Percentiles rank a stretch among this genome's conserved stretches.
These are phyloP conservation scores for Heliamphora pulchella DNA, from an alignment of 179 eudicot species.

Conservation along the genomic window DNA sequence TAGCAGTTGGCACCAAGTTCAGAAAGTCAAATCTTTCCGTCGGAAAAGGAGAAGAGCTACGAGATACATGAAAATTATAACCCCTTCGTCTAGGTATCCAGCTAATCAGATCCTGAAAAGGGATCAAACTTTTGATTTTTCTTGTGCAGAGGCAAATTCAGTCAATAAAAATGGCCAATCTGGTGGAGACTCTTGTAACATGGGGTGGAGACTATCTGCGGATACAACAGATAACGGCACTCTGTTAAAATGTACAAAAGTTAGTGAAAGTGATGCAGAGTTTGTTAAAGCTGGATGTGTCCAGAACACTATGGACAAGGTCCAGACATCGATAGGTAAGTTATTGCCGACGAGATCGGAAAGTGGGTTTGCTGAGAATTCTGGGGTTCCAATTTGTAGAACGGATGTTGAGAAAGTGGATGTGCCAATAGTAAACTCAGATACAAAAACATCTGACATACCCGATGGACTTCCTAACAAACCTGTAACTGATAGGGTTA, in stretches of 20 bases:
- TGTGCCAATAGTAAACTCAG: conserved; percentile 16
- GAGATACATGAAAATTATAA: conserved; percentile 17
- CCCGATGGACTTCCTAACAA: conserved; percentile 22
- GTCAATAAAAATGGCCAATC: conserved; percentile 17
- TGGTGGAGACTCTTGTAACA: conserved; percentile 13
- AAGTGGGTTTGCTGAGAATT: conserved; percentile 15
- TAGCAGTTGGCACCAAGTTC: conserved; percentile 14
- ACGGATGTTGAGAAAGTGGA: conserved; percentile 24
- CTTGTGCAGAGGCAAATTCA: not conserved
- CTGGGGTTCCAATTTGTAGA: conserved; percentile 12
- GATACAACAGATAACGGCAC: not conserved
- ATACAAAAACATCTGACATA: conserved; percentile 22
- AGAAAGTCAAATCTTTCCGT: conserved; percentile 19
- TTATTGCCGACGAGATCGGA: conserved; percentile 11
- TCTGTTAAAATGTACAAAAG: conserved; percentile 9
- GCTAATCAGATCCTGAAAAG: conserved; percentile 18
- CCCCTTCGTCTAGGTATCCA: conserved; percentile 12
- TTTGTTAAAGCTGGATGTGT: conserved; percentile 9
- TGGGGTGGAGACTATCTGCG: not conserved
- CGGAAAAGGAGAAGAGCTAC: conserved; percentile 31
- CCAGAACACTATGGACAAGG: not conserved
- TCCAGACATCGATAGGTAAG: conserved; percentile 2
- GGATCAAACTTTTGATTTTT: conserved; percentile 18
- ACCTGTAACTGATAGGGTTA: conserved; percentile 31
- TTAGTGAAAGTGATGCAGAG: conserved; percentile 14